Base-by-base conservation (phyloP, 2,329 filamentous ascomycete species). In the Hypoxylon sp. region DNA sequence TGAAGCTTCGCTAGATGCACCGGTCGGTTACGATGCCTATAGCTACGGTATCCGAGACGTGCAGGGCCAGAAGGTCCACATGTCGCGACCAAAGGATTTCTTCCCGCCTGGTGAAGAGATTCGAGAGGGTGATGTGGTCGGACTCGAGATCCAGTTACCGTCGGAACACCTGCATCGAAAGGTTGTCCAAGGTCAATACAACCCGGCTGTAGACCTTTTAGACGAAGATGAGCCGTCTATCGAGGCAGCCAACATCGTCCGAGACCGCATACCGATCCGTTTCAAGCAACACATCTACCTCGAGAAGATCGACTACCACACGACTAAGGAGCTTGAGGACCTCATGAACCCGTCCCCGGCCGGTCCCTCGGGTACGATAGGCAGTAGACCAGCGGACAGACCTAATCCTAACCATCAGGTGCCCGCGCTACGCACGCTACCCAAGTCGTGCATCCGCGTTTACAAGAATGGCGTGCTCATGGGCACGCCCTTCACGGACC, bases 211-310 rank as follows among this genome's bases (percentile, higher is more conserved):
- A 0, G 94, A 97, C 74, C 76, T 87, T 0, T 80, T 84, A 41
- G 86, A 90, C 69, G 88, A 90, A 46, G 83, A 87, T 3, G 78
- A 82, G 16, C 77, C 82, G 2, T 83, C 85, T 0, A 84, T 86
- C n/a, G 85, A 87, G 65, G 86, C 87, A 0, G 81, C 88, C 14
- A 96, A 98, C 77, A 91, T 98, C 67, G 92, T 99, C 64, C 93
- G 96, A 67, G 96, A 99, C 78, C 92, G 96, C 51, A 93, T 97
- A 46, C 94, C 96, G 0, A 97, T 98, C 70, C 90, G 94, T 8
- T 96, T 97, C 83, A 97, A 97, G 79, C 89, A 91, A 43, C 93
- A 96, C 77, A 91, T 94, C 56, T 97, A 96, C 81, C 97, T 97
- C 78, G 95, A 98, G 79, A 91, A 93, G 76, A 91, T 94, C 69